A percentile compares a stretch with the other conserved stretches of the same genome.
phyloP scores from a whole-genome alignment of 768 basidiomycete genomes.

The Lanmaoa rubissima region DNA sequence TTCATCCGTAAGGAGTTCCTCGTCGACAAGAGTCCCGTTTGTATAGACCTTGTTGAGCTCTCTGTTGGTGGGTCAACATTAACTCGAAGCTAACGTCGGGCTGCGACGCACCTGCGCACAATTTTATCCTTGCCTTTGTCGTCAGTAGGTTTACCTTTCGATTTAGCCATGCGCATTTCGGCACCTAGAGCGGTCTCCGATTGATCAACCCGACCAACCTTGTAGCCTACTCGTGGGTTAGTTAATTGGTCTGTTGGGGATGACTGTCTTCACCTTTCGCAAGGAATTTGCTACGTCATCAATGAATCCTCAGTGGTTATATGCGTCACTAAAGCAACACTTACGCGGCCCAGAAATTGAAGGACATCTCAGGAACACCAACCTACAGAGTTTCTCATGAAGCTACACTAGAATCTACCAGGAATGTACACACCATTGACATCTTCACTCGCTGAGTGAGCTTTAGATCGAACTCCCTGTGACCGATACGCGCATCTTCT shows the following conservation, averaged over 20 bases:
- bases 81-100: background rate
- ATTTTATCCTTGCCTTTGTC: slow-evolving; percentile 80
- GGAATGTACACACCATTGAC: slow-evolving; percentile 77
- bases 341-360: slow-evolving; percentile 91
- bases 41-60: slow-evolving; percentile 97
- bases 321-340: slow-evolving; percentile 26
- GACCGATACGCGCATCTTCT: slow-evolving; percentile 90
- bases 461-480: slow-evolving; percentile 94
- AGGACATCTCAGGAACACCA: slow-evolving; percentile 91
- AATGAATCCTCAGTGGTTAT: slow-evolving; percentile 2
- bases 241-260: background rate
- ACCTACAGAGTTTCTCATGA: slow-evolving; percentile 48
- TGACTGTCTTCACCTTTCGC: slow-evolving; percentile 44
- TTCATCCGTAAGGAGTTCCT: slow-evolving; percentile 83
- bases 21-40: slow-evolving; percentile 92
- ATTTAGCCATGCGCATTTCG: slow-evolving; percentile 88
- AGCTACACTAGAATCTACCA: background rate
- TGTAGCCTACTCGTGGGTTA: slow-evolving; percentile 57
- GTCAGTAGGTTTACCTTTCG: slow-evolving; percentile 39
- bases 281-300: slow-evolving; percentile 64
- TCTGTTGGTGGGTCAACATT: slow-evolving; percentile 35
- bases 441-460: slow-evolving; percentile 92
- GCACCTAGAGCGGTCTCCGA: slow-evolving; percentile 95
- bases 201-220: slow-evolving; percentile 96
- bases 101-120: slow-evolving; percentile 60